These are phyloP conservation scores for Epichloe uncinata DNA, from an alignment of 2,329 filamentous ascomycete genomes.

Conservation along the genomic window DNA sequence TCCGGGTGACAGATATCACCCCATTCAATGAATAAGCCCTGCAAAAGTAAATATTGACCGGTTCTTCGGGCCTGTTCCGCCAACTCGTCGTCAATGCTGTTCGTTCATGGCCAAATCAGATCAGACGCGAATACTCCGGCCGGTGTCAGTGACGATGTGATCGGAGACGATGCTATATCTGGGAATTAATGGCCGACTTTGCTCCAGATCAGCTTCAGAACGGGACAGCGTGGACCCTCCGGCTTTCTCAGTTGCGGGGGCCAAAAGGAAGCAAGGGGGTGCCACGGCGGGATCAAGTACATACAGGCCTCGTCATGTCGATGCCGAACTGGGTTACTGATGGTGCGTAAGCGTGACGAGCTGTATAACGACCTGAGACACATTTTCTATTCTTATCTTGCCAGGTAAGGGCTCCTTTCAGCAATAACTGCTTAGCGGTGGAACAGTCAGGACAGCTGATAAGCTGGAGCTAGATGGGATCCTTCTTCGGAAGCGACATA, in stretches of 20 bases:
- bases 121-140: neutral
- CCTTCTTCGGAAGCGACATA: too few species aligned
- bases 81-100: neutral
- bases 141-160: neutral
- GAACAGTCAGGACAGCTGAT: too few species aligned
- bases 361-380: too few species aligned
- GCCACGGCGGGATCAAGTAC: neutral
- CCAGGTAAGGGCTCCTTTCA: too few species aligned
- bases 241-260: slow-evolving; percentile 1
- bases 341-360: too few species aligned
- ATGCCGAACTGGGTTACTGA: too few species aligned
- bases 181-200: slow-evolving; percentile 8
- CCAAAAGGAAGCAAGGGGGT: neutral
- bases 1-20: too few species aligned
- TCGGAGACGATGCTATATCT: slow-evolving; percentile 11
- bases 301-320: too few species aligned
- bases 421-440: too few species aligned
- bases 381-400: too few species aligned
- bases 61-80: slow-evolving; percentile 1
- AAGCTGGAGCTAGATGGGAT: too few species aligned
- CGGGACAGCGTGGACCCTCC: neutral
- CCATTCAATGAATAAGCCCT: too few species aligned
- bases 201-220: neutral
- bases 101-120: slow-evolving; percentile 5
- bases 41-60: neutral